Conservation (phyloP, 345 rosid species). For the Euphorbia pulcherrima region DNA sequence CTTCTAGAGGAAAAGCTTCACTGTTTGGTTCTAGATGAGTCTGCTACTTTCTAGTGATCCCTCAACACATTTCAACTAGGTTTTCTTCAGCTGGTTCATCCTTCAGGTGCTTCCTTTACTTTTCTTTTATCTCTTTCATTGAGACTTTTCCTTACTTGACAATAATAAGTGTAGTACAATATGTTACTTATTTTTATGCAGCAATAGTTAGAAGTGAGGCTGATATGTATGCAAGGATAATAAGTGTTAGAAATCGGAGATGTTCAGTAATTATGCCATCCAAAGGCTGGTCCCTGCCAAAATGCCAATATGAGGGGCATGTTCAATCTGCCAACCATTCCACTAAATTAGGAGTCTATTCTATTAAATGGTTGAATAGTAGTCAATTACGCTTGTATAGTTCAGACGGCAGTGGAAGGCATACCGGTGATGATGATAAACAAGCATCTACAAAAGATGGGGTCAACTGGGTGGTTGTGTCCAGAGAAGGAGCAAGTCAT, state of each 20-base stretch:
- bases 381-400: slow-evolving; percentile 55
- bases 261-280: slow-evolving; percentile 46
- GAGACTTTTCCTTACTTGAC: not conserved
- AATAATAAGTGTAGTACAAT: not conserved
- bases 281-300: slow-evolving; percentile 40
- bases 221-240: slow-evolving; percentile 65
- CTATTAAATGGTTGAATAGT: slow-evolving; percentile 24
- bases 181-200: slow-evolving; percentile 17
- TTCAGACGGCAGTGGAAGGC: slow-evolving; percentile 81
- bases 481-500: slow-evolving; percentile 29
- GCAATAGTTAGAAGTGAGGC: slow-evolving; percentile 21
- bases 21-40: not conserved
- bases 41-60: not conserved
- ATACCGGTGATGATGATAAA: slow-evolving; percentile 74
- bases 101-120: not conserved
- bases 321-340: slow-evolving; percentile 31
- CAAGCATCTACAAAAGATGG: slow-evolving; percentile 46
- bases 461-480: slow-evolving; percentile 26
- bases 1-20: not conserved
- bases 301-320: slow-evolving; percentile 29
- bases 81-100: not conserved
- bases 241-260: slow-evolving; percentile 55
- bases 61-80: not conserved
- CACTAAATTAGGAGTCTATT: slow-evolving; percentile 21
- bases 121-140: not conserved